phyloP scores from a whole-genome alignment of 2,329 filamentous ascomycete genomes.

The Trichoderma gracile region DNA sequence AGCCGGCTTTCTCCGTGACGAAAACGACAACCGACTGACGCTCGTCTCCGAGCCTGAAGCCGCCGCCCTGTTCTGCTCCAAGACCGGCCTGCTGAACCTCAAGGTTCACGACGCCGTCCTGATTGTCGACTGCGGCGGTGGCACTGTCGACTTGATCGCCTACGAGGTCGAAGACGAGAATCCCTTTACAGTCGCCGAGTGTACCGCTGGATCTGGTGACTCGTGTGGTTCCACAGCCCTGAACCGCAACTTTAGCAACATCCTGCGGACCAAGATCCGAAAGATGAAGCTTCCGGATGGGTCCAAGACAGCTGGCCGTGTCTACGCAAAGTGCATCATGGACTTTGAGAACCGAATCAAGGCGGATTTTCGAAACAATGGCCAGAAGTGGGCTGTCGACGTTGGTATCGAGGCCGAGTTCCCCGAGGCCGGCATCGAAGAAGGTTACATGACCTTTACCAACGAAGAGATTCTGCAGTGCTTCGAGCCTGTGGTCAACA shows the following conservation, averaged over 20 bases:
- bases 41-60: slow-evolving; percentile 96
- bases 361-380: slow-evolving; percentile 98
- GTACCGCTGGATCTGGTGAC: slow-evolving; percentile 94
- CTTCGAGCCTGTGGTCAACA: slow-evolving; percentile 97
- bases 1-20: slow-evolving; percentile 92
- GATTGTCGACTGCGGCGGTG: slow-evolving; percentile 97
- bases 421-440: slow-evolving; percentile 95
- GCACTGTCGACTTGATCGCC: slow-evolving; percentile 97
- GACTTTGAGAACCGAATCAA: slow-evolving; percentile 99
- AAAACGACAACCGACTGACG: slow-evolving; percentile 95
- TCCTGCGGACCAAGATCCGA: slow-evolving; percentile 92
- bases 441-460: slow-evolving; percentile 99
- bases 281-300: slow-evolving; percentile 99
- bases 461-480: slow-evolving; percentile 99
- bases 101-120: slow-evolving; percentile 98
- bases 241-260: slow-evolving; percentile 98
- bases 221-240: slow-evolving; percentile 97
- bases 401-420: slow-evolving; percentile 98
- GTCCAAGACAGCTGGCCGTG: slow-evolving; percentile 94
- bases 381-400: slow-evolving; percentile 98
- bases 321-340: slow-evolving; percentile 99
- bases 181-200: slow-evolving; percentile 95
- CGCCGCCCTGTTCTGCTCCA: slow-evolving; percentile 95
- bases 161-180: slow-evolving; percentile 98
- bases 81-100: slow-evolving; percentile 91